Conservation (phyloP, 331 rosid species). For the Acacia concinna region DNA sequence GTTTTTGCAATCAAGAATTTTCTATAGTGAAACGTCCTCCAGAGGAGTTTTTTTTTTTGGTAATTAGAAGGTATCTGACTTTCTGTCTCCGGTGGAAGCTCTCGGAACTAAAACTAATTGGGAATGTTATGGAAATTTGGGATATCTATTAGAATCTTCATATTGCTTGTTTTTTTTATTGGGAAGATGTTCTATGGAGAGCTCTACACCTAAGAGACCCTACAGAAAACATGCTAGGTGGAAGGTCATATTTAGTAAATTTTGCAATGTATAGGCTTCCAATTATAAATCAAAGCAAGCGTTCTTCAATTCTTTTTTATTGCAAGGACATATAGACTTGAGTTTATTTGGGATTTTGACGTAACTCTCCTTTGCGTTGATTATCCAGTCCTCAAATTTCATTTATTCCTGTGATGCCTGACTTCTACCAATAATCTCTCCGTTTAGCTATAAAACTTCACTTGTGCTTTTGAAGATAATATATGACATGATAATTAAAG, state of each 20-base stretch:
- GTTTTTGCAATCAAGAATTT: not conserved
- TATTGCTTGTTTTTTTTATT: not conserved
- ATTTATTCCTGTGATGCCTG: not conserved
- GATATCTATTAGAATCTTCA: not conserved
- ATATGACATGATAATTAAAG: not conserved
- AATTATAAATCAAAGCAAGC: not conserved
- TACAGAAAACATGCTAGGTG: not conserved
- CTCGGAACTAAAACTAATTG: constrained; percentile 8
- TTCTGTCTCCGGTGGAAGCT: not conserved
- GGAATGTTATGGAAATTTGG: not conserved
- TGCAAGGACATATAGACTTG: not conserved
- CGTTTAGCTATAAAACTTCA: not conserved
- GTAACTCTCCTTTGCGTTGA: not conserved
- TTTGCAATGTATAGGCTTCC: not conserved
- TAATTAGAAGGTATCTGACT: not conserved
- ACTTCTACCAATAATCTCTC: not conserved
- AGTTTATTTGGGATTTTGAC: not conserved
- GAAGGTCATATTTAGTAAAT: not conserved
- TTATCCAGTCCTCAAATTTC: not conserved
- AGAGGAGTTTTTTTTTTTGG: not conserved
- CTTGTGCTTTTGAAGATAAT: not conserved
- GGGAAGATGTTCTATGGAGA: not conserved
- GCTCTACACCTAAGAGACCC: not conserved
- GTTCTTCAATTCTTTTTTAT: not conserved
- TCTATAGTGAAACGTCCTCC: not conserved